Percentiles rank a stretch among this genome's conserved stretches.
phyloP scores from a whole-genome alignment of 2,329 filamentous ascomycete genomes.

The Dryadomyces quercivorus region DNA sequence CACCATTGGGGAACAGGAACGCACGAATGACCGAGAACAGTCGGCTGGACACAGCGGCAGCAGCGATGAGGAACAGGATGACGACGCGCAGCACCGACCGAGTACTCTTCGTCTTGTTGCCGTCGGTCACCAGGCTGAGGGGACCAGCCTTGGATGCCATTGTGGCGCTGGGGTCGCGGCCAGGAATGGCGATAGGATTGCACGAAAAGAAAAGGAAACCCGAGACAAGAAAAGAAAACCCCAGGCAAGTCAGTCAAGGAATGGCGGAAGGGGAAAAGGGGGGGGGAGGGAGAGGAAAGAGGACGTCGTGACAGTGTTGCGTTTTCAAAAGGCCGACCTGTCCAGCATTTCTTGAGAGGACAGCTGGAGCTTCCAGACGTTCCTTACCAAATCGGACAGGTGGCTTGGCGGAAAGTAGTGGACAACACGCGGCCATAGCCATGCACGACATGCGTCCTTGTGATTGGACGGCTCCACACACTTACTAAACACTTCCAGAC shows the following conservation, averaged over 20 bases:
- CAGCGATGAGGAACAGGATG: constrained; percentile 85
- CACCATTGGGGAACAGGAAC: constrained; percentile 22
- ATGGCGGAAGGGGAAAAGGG: not conserved
- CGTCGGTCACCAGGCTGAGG: constrained; percentile 55
- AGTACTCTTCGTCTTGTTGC: constrained; percentile 68
- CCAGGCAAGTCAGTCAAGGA: not conserved
- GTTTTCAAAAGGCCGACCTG: not conserved
- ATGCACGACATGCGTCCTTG: not conserved
- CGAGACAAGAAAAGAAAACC: constrained; percentile 5
- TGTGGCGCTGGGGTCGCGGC: constrained; percentile 27
- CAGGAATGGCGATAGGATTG: constrained; percentile 6
- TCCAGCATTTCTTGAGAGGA: constrained; percentile 2
- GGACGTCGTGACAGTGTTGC: not conserved
- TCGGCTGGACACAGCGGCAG: constrained; percentile 80
- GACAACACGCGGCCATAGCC: not conserved
- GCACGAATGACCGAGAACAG: constrained; percentile 96
- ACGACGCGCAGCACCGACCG: constrained; percentile 76
- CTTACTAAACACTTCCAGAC: not conserved
- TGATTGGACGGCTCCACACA: not conserved
- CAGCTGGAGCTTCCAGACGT: constrained; percentile 6
- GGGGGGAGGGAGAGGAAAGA: not conserved
- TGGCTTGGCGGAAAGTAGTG: constrained; percentile 1
- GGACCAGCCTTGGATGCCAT: constrained; percentile 15
- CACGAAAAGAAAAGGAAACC: not conserved
- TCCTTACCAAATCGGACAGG: constrained; percentile 4